Base-by-base conservation (phyloP, 2,329 filamentous ascomycete genomes). In the Sporothrix sp. region DNA sequence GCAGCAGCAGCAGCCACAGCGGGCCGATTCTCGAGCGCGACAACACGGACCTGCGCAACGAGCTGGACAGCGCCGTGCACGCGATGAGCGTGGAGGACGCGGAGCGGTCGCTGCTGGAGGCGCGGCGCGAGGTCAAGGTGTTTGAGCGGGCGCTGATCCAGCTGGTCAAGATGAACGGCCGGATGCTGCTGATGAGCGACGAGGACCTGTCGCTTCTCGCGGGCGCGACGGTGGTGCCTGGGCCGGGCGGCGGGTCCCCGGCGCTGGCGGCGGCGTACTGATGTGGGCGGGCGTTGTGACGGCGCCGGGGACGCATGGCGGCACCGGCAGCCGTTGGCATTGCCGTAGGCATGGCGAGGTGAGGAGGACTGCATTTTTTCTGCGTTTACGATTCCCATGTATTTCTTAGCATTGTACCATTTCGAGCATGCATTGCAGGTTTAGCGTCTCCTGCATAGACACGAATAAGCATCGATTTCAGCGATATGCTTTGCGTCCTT, bases 71-170 rank as follows among this genome's bases (percentile, higher is more conserved):
- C 18, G 43, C 53, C 7, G 75, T 78, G 55, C 73, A 74, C 5
- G 65, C 80, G 7, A 76, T 84, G 71, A 78, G 69, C 43, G 71
- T 83, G 2, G 75, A 82, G 55, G 82, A 85, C 53, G 75, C 80
- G 2, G 82, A 85, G 66, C 68, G 66, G 51, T 75, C 75, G 40
- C 67, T 78, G 38, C 58, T 62, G 20, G 63, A 71, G 33, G 73
- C 76, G 25, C 70, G 73, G 46, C 78, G 75, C 61, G 81, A 84
- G 62, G 75, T 76, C 7, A 79, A 83, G 56, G 75, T 71, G 59
- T 62, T 82, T 27, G 80, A 84, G 66, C 82, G 80, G 68, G 75
- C 68, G 39, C 63, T 84, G 50, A 78, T 78, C 61, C 69, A 72
- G 38, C 61, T 82, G 18, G 73, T 84, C 50, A 78, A 75, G 66